Percentiles rank a stretch among this genome's conserved stretches.
phyloP scores from a whole-genome alignment of 2,329 filamentous ascomycete species.

The Microdochium trichocladiopsis region DNA sequence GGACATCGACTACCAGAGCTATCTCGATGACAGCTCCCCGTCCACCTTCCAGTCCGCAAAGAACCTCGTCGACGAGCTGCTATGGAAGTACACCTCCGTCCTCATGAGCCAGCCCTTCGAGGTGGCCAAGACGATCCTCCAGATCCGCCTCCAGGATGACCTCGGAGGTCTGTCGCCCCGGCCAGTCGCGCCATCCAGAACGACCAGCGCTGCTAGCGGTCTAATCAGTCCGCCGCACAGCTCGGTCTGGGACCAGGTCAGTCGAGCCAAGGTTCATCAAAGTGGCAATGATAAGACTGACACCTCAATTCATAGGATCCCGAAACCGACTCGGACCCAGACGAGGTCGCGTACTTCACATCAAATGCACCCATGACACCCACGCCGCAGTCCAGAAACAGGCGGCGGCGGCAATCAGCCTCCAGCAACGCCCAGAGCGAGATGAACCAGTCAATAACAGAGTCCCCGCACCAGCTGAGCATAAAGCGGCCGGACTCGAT shows the following conservation, averaged over 20 bases:
- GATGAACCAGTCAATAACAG: constrained; percentile 21
- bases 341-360: constrained; percentile 81
- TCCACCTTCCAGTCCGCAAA: constrained; percentile 69
- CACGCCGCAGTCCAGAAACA: constrained; percentile 31
- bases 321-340: constrained; percentile 64
- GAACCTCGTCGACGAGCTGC: constrained; percentile 71
- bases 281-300: neutral
- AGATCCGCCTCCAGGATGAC: constrained; percentile 58
- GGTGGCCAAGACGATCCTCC: constrained; percentile 88
- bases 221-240: constrained; percentile 24
- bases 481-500: constrained; percentile 74
- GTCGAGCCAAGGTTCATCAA: neutral
- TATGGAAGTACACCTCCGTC: constrained; percentile 89
- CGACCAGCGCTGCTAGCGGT: constrained; percentile 10
- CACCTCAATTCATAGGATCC: constrained; percentile 15
- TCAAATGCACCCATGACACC: constrained; percentile 50
- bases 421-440: constrained; percentile 23
- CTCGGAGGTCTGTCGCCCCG: constrained; percentile 25
- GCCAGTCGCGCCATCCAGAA: constrained; percentile 16
- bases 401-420: constrained; percentile 20
- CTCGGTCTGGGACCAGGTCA: constrained; percentile 23
- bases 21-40: constrained; percentile 69
- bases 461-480: constrained; percentile 54
- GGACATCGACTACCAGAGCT: constrained; percentile 88
- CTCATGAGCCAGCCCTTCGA: constrained; percentile 93